Percentiles rank a stretch among this genome's conserved stretches.
Conservation (phyloP, 164 flowering plant genomes). For the Vitis amurensis region DNA sequence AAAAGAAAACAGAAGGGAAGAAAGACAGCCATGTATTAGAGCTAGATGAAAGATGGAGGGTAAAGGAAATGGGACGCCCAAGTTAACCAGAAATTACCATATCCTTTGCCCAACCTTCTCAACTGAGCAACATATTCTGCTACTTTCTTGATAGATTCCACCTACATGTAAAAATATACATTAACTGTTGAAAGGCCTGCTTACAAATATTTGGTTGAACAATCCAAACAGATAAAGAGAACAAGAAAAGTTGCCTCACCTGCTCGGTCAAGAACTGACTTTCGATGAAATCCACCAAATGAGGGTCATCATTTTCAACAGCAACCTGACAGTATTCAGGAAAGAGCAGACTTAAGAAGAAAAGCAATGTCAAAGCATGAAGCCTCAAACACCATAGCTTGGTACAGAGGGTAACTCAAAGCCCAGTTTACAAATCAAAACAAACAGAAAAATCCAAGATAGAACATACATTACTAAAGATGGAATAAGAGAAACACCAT, state of each 20-base stretch:
- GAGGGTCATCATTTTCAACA: conserved; percentile 51
- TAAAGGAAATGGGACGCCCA: no score
- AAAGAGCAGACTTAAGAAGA: no score
- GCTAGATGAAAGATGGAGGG: no score
- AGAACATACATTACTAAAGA: no score
- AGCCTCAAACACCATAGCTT: not conserved
- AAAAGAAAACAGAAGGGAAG: not conserved
- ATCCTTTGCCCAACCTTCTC: conserved; percentile 92
- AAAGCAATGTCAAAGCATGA: no score
- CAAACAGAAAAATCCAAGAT: conserved; percentile 2
- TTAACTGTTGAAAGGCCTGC: not conserved
- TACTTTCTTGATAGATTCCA: conserved; percentile 81
- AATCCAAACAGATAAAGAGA: no score
- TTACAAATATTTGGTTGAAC: no score
- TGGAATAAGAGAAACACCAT: no score
- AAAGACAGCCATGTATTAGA: no score
- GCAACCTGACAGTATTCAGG: conserved; percentile 56
- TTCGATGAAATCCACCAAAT: conserved; percentile 76
- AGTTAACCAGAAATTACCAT: conserved; percentile 46
- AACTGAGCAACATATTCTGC: conserved; percentile 93
- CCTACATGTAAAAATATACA: conserved; percentile 34
- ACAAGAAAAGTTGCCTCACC: conserved; percentile 33
- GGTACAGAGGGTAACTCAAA: not conserved
- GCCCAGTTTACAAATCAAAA: not conserved
- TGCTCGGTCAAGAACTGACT: conserved; percentile 74